Base-by-base conservation (phyloP, 805 yeast species). In the Zygosaccharomyces pseudorouxii region DNA sequence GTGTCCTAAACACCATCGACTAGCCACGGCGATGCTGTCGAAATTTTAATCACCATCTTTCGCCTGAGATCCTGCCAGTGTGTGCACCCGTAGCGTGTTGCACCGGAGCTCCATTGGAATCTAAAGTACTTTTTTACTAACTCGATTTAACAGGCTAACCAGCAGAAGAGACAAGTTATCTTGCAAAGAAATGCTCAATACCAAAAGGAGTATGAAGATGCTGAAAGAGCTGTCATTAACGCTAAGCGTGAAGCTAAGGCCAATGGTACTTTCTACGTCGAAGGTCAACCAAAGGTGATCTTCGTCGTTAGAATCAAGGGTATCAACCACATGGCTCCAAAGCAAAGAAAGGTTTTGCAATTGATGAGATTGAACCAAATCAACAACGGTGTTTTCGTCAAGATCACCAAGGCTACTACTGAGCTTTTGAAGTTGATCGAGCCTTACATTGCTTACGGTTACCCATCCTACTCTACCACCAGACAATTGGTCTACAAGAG, bases 221-320 rank as follows among this genome's bases (percentile, higher is more conserved):
- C 92, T 71, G 95, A 87, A 78, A 85, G 93, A 74, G 87, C 93
- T 67, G 74, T 86, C 69, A 75, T 86, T 71, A 78, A 79, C 50
- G 95, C 96, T 69, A 84, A 84, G 81, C 88, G 96, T 76, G 88
- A 86, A 60, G 97, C 97, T 65, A 87, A 86, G 81, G 90, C 92
- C 74, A 77, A 82, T 70, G 95, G 95, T 75, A 83, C 93, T 69
- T 87, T 84, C 89, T 90, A 83, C 81, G 95, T 89, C 68, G 89
- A 83, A 70, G 97, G 95, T 75, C 92, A 90, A 82, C 82, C 84
- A 70, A 89, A 88, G 78, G 85, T 90, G 70, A 95, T 88, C 62
- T 89, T 90, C 75, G 95, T 90, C 71, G 82, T 90, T 75, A 89
- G 98, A 86, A 90, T 90, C 84, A 90, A 90, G 92, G 97, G 97